These are phyloP conservation scores for Astrothelium subdiscretum DNA, from an alignment of 495 filamentous ascomycete genomes.

Conservation along the genomic window DNA sequence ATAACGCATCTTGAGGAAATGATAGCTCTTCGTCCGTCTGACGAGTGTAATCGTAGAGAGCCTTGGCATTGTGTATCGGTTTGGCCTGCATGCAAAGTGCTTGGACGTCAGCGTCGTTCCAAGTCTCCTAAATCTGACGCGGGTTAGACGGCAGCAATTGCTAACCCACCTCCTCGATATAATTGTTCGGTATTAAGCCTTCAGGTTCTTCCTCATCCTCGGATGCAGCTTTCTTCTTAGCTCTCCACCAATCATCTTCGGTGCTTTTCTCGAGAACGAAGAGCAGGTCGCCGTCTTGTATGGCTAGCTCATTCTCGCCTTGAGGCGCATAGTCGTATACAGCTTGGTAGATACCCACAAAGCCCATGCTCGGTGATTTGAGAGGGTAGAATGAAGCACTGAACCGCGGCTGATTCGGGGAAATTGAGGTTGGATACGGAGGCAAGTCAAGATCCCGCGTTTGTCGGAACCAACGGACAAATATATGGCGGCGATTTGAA, in stretches of 20 bases:
- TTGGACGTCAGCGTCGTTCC: not conserved
- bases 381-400: not conserved
- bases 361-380: conserved; percentile 42
- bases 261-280: conserved; percentile 82
- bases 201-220: conserved; percentile 92
- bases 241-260: conserved; percentile 97
- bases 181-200: conserved; percentile 89
- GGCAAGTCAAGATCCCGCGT: not conserved
- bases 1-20: conserved; percentile 75
- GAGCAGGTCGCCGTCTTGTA: conserved; percentile 81
- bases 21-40: conserved; percentile 98
- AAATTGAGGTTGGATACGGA: not conserved
- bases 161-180: conserved; percentile 79
- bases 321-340: conserved; percentile 91
- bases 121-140: not conserved
- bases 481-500: not conserved
- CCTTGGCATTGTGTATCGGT: conserved; percentile 63
- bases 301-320: conserved; percentile 73
- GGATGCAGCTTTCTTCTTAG: conserved; percentile 85
- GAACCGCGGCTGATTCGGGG: not conserved
- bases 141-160: not conserved
- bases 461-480: not conserved
- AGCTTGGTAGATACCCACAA: conserved; percentile 84
- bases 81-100: conserved; percentile 13
- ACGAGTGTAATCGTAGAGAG: conserved; percentile 88